Base-by-base conservation (phyloP, 2,329 filamentous ascomycete species). In the Penicillium freii region DNA sequence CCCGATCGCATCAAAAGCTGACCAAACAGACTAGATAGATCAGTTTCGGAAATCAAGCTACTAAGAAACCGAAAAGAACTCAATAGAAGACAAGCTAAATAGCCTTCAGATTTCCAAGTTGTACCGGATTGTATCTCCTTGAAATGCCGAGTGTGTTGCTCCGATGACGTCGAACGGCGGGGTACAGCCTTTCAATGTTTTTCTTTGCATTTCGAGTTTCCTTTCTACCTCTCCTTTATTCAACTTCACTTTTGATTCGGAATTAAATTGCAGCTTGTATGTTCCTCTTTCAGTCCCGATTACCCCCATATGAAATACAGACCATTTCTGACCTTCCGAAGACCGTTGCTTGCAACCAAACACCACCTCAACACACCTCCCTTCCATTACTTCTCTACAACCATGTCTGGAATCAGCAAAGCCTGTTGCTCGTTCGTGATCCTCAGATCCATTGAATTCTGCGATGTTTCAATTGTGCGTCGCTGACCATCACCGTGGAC, bases 341-440 rank as follows among this genome's bases (percentile, higher is more conserved):
- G 65, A 60, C 60, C 60, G 34, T 57, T 62, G 50, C 13, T 62
- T 60, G 38, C 23, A 44, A 51, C 52, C 17, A 62, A 59, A 57
- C 46, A 50, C 36, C 43, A 43, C 19, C 8, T 48, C 23, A 46
- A n/a, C 39, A 36, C 45, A 9, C 51, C 62, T 34, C 49, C 56
- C 10, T 56, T 66, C 29, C 66, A 70, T 52, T 67, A 59, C 56
- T 67, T 65, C 21, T 63, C 66, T 45, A 45, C 61, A 56, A 55
- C 54, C 55, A 77, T 76, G 75, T 71, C 75, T 56, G 69, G 73
- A 63, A 69, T 77, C 59, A 78, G 74, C 67, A 75, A 78, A 66
- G 76, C 76, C 33, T 78, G 76, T 52, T 78, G 76, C 74, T 76
- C 73, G 76, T 77, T 63, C 54, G 73, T 70, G n/a, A 42, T 56